phyloP scores from a whole-genome alignment of 106 monocot genomes.

The Dendrobium catenatum region DNA sequence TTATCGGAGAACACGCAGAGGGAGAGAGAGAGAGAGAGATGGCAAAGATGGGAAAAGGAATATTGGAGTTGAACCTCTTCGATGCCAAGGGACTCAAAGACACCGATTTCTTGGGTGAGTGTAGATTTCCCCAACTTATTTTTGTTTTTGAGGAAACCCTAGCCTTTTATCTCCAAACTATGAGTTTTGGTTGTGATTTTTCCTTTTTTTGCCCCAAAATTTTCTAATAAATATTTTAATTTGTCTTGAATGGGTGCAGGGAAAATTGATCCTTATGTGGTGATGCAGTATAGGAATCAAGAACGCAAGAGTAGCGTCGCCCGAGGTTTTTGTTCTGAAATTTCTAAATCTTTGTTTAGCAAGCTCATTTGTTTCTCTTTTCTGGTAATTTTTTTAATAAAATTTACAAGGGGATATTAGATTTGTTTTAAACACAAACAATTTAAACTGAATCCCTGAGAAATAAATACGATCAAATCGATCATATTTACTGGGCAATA shows the following conservation, averaged over 20 bases:
- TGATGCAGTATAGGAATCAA: constrained; percentile 56
- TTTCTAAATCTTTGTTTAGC: not conserved
- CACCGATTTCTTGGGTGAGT: constrained; percentile 27
- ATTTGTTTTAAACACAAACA: not conserved
- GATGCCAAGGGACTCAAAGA: constrained; percentile 50
- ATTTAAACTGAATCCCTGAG: not conserved
- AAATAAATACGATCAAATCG: too few species aligned
- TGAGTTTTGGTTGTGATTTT: not conserved
- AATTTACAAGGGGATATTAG: not conserved
- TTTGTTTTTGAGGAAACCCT: not conserved
- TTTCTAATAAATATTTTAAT: not conserved
- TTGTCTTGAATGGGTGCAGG: constrained; percentile 26
- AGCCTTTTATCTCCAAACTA: not conserved
- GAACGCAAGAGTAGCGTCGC: constrained; percentile 61
- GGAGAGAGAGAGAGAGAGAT: constrained; percentile 15
- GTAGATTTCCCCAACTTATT: constrained; percentile 3
- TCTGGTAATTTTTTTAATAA: not conserved
- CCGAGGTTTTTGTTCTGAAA: constrained; percentile 29
- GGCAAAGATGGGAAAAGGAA: constrained; percentile 35
- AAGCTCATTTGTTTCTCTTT: not conserved
- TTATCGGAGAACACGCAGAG: not conserved
- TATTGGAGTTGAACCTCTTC: constrained; percentile 57
- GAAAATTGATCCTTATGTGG: constrained; percentile 61
- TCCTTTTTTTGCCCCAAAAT: not conserved
- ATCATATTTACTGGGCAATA: not conserved